A percentile compares a stretch with the other conserved stretches of the same genome.
phyloP scores from a whole-genome alignment of 2,329 filamentous ascomycete species.

The Fusarium napiforme region DNA sequence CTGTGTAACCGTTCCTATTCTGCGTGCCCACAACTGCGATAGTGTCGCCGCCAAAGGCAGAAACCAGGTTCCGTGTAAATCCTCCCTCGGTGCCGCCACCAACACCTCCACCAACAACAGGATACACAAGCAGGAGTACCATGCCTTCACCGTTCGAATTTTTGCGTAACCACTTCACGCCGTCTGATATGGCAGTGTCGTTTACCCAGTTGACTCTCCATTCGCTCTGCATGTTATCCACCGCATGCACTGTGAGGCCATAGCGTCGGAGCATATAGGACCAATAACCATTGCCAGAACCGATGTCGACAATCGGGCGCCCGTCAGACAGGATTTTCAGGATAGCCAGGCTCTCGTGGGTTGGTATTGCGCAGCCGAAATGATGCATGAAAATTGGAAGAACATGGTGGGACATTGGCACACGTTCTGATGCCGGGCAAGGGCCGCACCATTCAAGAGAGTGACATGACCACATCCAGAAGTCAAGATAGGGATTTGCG shows the following conservation, averaged over 20 bases:
- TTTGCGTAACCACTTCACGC: constrained; percentile 65
- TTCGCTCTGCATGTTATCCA: constrained; percentile 75
- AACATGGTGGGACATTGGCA: constrained; percentile 71
- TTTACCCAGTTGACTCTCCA: constrained; percentile 76
- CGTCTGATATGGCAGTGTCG: constrained; percentile 73
- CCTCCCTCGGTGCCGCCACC: constrained; percentile 71
- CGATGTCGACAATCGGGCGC: constrained; percentile 71
- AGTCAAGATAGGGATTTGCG: constrained; percentile 73
- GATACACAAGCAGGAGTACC: constrained; percentile 77
- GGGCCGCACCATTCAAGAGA: constrained; percentile 75
- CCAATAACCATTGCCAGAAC: constrained; percentile 81
- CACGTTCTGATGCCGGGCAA: constrained; percentile 60
- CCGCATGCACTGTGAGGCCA: constrained; percentile 64
- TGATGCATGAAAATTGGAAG: constrained; percentile 82
- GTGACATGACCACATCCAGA: constrained; percentile 73
- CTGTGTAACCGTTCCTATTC: constrained; percentile 79
- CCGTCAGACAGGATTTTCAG: constrained; percentile 66
- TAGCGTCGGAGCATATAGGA: constrained; percentile 73
- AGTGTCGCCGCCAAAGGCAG: constrained; percentile 70
- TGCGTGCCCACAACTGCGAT: constrained; percentile 80
- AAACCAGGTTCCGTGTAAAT: constrained; percentile 72
- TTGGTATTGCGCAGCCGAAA: constrained; percentile 78
- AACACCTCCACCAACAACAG: constrained; percentile 71
- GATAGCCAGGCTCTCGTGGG: constrained; percentile 71
- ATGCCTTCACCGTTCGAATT: constrained; percentile 62